Base-by-base conservation (phyloP, 768 basidiomycete species). In the Auriculariales sp. region DNA sequence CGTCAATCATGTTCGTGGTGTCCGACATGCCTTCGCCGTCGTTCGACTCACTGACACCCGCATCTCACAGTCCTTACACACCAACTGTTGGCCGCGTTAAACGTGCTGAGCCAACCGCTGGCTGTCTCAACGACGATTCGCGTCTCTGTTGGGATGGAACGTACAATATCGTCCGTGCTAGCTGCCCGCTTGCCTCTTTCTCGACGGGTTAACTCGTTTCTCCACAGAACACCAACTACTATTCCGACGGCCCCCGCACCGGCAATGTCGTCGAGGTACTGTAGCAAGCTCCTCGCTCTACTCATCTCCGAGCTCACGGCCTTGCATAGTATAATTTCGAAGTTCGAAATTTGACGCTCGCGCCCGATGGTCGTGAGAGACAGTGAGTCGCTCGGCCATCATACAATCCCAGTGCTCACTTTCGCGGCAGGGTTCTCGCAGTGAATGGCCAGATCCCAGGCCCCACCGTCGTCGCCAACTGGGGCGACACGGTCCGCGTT, bases 201-300 rank as follows among this genome's bases (percentile, higher is more conserved):
- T n/a, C n/a, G n/a, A n/a, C n/a, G n/a, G n/a, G n/a, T n/a, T n/a
- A n/a, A n/a, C n/a, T n/a, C n/a, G n/a, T n/a, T n/a, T n/a, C n/a
- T n/a, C n/a, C n/a, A n/a, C n/a, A n/a, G n/a, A 44, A 44, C 39
- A 44, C 39, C 39, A 25, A 44, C 22, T 44, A 44, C 27, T 44
- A 44, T 25, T 24, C 39, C 19, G 12, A 12, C 39, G 39, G 39
- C 15, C 39, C 39, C 15, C 39, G 39, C 39, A 44, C 39, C 10
- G 39, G 39, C 4, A 44, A 44, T 19, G 27, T 25, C 22, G 39
- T 44, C 22, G 12, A 12, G 12, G 39, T 44, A 25, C 6, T 19
- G 22, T 7, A 7, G 36, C 2, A 24, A n/a, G n/a, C 12, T 14
- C 17, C 12, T 9, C 12, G 17, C 15, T 39, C 17, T 9, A n/a